Conservation (phyloP, 176 grass and related monocot species). For the Carex kokanica region DNA sequence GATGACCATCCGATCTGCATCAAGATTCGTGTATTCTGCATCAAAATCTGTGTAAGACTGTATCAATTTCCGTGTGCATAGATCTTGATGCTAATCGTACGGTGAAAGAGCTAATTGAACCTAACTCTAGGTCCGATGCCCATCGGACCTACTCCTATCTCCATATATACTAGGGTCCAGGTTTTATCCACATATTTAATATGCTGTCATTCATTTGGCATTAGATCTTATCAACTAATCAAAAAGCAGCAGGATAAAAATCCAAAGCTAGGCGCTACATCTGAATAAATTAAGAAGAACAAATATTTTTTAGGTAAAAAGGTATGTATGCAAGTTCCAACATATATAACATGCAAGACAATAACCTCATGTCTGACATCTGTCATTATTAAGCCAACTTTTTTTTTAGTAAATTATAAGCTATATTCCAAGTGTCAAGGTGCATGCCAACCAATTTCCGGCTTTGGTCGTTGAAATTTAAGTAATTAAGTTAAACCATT, state of each 20-base stretch:
- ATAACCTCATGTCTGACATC: neutral
- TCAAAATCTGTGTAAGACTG: too few species aligned
- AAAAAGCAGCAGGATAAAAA: neutral
- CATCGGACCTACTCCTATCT: too few species aligned
- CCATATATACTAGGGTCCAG: neutral
- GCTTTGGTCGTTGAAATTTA: too few species aligned
- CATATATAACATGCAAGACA: constrained; percentile 14
- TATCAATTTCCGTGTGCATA: too few species aligned
- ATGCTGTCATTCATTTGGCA: neutral
- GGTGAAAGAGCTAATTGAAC: too few species aligned
- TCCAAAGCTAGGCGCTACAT: neutral
- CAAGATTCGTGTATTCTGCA: too few species aligned
- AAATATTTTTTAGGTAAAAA: constrained; percentile 1
- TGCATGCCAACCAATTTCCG: too few species aligned
- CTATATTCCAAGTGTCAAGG: neutral
- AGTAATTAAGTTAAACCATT: too few species aligned
- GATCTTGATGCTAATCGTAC: too few species aligned
- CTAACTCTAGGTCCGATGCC: too few species aligned
- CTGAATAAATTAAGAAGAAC: neutral
- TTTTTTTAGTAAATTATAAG: constrained; percentile 15
- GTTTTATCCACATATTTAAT: neutral
- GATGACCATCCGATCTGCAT: too few species aligned
- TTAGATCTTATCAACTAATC: neutral
- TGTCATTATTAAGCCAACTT: neutral
- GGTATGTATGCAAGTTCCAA: constrained; percentile 1